These are phyloP conservation scores for Dioscorea cayenensis DNA, from an alignment of 116 monocot genomes.

Conservation along the genomic window DNA sequence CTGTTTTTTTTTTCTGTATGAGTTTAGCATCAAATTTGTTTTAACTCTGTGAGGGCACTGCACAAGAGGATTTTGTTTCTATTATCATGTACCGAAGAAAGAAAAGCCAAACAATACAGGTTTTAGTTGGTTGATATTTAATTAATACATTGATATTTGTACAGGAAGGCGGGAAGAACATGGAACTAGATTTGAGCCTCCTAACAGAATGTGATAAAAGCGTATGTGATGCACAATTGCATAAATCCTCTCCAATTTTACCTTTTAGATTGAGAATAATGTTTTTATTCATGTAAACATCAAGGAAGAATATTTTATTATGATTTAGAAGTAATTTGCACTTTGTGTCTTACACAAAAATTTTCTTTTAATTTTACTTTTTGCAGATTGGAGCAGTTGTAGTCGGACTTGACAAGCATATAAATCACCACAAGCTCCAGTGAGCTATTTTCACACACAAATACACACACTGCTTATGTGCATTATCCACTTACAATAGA, in stretches of 20 bases:
- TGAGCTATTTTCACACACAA: constrained; percentile 24
- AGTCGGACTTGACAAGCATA: constrained; percentile 50
- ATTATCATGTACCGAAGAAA: too few species aligned
- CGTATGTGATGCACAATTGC: constrained; percentile 26
- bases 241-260: too few species aligned
- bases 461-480: background rate
- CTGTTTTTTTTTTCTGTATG: too few species aligned
- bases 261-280: too few species aligned
- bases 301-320: background rate
- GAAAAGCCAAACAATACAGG: too few species aligned
- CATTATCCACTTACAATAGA: background rate
- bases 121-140: too few species aligned
- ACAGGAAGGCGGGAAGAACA: constrained; percentile 77
- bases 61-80: too few species aligned
- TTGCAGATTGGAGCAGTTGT: constrained; percentile 87
- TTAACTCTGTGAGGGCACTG: too few species aligned
- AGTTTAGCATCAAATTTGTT: too few species aligned
- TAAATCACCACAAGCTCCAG: constrained; percentile 75
- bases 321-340: background rate
- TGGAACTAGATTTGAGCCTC: constrained; percentile 43
- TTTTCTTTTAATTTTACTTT: background rate
- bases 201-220: constrained; percentile 71
- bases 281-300: background rate
- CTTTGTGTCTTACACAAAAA: background rate
- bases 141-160: background rate